Evolutionary conservation across 2,329 filamentous ascomycete species (phyloP).

Genomic region (Paecilomyces sp.): DNA sequence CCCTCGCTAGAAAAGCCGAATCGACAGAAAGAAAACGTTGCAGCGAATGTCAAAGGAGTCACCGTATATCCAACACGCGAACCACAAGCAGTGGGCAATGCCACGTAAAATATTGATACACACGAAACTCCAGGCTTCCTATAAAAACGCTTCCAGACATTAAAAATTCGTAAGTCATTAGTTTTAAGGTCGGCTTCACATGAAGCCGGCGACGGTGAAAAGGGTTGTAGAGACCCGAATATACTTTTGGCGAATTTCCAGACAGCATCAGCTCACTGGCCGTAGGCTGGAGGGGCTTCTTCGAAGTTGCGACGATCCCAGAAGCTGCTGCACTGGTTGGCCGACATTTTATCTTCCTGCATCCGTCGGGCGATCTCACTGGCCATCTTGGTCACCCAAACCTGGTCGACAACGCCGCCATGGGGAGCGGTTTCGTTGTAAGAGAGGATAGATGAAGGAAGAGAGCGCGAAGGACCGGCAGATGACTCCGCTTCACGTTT

Average conservation of each 20-base stretch:
- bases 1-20: neutral
- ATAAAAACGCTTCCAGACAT: slow-evolving; percentile 2
- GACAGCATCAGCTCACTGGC: slow-evolving; percentile 21
- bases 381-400: slow-evolving; percentile 63
- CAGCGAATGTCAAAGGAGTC: neutral
- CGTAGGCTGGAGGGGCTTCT: slow-evolving; percentile 37
- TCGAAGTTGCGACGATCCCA: slow-evolving; percentile 31
- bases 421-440: slow-evolving; percentile 24
- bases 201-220: neutral
- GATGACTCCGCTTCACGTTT: slow-evolving; percentile 22
- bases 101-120: neutral
- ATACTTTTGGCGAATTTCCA: neutral
- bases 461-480: slow-evolving; percentile 13
- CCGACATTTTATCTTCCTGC: slow-evolving; percentile 67
- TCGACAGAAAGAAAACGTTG: neutral
- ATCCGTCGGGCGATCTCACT: slow-evolving; percentile 79
- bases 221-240: neutral
- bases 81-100: neutral
- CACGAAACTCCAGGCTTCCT: slow-evolving; percentile 1
- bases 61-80: neutral
- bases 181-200: slow-evolving; percentile 8
- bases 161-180: slow-evolving; percentile 15
- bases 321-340: slow-evolving; percentile 25
- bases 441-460: slow-evolving; percentile 27
- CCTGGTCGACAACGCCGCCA: slow-evolving; percentile 38